A percentile compares a stretch with the other conserved stretches of the same genome.
These are phyloP conservation scores for Jaenimonas drosophilae DNA, from an alignment of 208 protist genomes.

Conservation along the genomic window DNA sequence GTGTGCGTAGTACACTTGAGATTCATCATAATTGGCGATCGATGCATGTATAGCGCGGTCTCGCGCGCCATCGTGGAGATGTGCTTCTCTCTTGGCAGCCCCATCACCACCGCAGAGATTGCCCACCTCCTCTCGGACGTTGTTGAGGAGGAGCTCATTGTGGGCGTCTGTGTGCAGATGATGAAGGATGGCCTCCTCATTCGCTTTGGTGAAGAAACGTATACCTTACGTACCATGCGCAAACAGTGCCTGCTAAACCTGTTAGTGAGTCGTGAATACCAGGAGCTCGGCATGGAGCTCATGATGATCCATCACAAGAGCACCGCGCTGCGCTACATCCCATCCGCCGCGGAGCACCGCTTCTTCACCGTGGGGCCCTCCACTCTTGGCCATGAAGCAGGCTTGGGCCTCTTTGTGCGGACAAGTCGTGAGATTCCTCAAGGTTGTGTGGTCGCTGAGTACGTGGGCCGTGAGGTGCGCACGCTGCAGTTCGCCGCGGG, in stretches of 20 bases:
- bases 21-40: neutral
- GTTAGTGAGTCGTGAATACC: conserved; percentile 69
- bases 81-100: conserved; percentile 42
- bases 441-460: conserved; percentile 77
- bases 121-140: conserved; percentile 29
- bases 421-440: conserved; percentile 42
- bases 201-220: conserved; percentile 37
- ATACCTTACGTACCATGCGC: conserved; percentile 36
- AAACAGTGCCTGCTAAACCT: conserved; percentile 23
- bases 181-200: conserved; percentile 41
- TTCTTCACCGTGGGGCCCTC: conserved; percentile 72
- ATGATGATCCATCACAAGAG: conserved; percentile 23
- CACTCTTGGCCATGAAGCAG: conserved; percentile 36
- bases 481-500: conserved; percentile 11
- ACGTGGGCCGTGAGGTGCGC: conserved; percentile 35
- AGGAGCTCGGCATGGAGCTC: conserved; percentile 69
- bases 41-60: conserved; percentile 70
- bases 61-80: conserved; percentile 58
- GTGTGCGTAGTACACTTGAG: neutral
- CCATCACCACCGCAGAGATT: conserved; percentile 36
- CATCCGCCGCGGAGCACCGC: conserved; percentile 47
- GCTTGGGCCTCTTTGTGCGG: conserved; percentile 75
- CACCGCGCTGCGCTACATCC: conserved; percentile 56
- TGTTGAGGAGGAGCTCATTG: conserved; percentile 51
- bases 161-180: conserved; percentile 47